Base-by-base conservation (phyloP, 2,329 filamentous ascomycete species). In the Colletotrichum aenigma region DNA sequence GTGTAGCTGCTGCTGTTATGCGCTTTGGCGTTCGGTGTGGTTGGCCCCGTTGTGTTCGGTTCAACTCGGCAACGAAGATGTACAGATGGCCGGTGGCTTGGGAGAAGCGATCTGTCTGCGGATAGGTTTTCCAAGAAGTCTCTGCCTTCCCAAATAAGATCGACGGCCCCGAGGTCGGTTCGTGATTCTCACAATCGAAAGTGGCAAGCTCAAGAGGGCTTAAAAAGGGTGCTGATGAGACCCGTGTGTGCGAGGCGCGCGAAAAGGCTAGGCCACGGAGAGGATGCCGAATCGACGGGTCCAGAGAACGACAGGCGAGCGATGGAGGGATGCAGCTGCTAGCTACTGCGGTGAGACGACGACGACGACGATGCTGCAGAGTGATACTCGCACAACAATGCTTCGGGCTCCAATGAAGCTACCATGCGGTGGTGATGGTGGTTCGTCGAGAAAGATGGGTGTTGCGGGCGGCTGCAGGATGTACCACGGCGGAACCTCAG, bases 361-460 rank as follows among this genome's bases (percentile, higher is more conserved):
- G 69, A 72, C 32, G 86, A 72, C 28, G 86, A 72, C 28, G 86
- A 87, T 87, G 86, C 85, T 87, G 86, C 86, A 87, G 84, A 82
- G 87, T 88, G 85, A 87, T 87, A 89, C 87, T 86, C 81, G 83
- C 81, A 85, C 81, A 86, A 84, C 84, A 84, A 83, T 85, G 83
- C 84, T 85, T 85, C 84, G 82, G 83, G 82, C 81, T 82, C 82
- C 82, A 84, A 88, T 89, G 81, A 85, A 86, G 90, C 88, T 82
- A 82, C 85, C 88, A 38, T 88, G 84, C 85, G 84, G 86, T 84
- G 85, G 84, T 87, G 86, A 80, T 85, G 84, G 84, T 85, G 82
- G 83, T 82, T 82, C 84, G 83, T 85, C 84, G 84, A 71, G 58
- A 34, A 66, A 84, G 83, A 83, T 82, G 84, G 43, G 83, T 82